Percentiles rank a stretch among this genome's conserved stretches.
Conservation (phyloP, 164 flowering plant genomes). For the Litsea cubeba region DNA sequence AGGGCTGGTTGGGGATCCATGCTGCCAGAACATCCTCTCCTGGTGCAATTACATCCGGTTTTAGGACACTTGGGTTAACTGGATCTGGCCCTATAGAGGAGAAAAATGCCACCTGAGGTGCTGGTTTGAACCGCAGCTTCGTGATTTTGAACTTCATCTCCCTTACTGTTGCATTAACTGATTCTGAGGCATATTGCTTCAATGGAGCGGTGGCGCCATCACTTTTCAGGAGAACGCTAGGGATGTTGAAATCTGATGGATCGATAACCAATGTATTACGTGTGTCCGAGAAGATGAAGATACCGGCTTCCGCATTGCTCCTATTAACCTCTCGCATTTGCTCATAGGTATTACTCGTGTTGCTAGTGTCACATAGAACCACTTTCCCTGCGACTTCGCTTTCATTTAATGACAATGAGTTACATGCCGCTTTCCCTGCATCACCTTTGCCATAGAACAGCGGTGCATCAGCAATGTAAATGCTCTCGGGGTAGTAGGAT, state of each 20-base stretch:
- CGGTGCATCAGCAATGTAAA: conserved; percentile 15
- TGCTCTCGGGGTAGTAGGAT: conserved; percentile 23
- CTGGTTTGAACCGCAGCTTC: conserved; percentile 18
- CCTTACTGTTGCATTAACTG: conserved; percentile 16
- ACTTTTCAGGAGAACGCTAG: conserved; percentile 13
- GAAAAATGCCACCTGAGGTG: conserved; percentile 31
- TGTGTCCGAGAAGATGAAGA: conserved; percentile 1
- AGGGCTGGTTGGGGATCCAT: conserved; percentile 15
- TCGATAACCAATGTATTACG: not conserved
- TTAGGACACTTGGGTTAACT: conserved; percentile 18
- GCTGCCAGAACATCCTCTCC: conserved; percentile 35
- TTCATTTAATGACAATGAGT: conserved; percentile 8
- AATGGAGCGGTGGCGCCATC: not conserved
- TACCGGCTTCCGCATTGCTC: conserved; percentile 22
- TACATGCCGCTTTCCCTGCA: conserved; percentile 13
- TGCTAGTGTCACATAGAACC: conserved; percentile 18
- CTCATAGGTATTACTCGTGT: not conserved
- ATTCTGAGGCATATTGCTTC: conserved; percentile 7
- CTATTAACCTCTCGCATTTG: conserved; percentile 20
- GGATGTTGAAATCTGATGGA: conserved; percentile 15
- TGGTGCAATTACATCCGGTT: conserved; percentile 33
- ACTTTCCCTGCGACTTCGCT: conserved; percentile 25
- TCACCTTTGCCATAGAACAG: conserved; percentile 22
- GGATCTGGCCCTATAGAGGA: conserved; percentile 31
- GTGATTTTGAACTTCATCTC: conserved; percentile 23